Base-by-base conservation (phyloP, 495 filamentous ascomycete species). In the Aspergillus olivimuriae region DNA sequence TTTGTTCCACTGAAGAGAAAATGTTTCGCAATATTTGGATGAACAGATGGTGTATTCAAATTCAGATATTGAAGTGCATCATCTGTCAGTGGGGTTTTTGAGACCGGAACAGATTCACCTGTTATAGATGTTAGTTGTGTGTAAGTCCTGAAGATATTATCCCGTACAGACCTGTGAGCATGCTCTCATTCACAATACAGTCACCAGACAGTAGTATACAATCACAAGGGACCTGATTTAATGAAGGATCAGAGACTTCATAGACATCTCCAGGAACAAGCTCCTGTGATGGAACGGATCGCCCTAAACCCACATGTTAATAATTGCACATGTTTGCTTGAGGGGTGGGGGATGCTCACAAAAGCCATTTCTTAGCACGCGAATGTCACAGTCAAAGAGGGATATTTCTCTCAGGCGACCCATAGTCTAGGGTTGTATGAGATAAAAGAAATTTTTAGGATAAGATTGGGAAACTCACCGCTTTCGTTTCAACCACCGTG, bases 121-220 rank as follows among this genome's bases (percentile, higher is more conserved):
- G 40, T 10, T 44, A 28, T 19, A 15, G 24, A 10, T 42, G 41
- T 68, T 43, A 69, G 55, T 34, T n/a, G 18, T 33, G 26, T 22
- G 7, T 32, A 9, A 39, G 38, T 5, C 14, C 6, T 30, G 20
- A 4, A 8, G 10, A 8, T 30, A 16, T 21, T 39, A 28, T 10
- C 4, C 2, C 33, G 0, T 38, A 57, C 68, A 53, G 57, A 84
- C 84, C 84, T 30, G 94, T 99, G 22, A 99, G 80, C 94, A 99
- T 99, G 70, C 91, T 96, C 62, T 99, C 94, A 60, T 99, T 99
- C 47, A 99, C 89, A 49, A 99, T 97, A 62, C 89, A 95, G 61
- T 99, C 94, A 18, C 94, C 94, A 41, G 86, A 86, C 4, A 99
- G 68, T 6, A 99, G 69, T 28, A 99, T 72, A 59, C 90, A 94